phyloP scores from a whole-genome alignment of 2,329 filamentous ascomycete genomes.

The Sarocladiaceae sp. region DNA sequence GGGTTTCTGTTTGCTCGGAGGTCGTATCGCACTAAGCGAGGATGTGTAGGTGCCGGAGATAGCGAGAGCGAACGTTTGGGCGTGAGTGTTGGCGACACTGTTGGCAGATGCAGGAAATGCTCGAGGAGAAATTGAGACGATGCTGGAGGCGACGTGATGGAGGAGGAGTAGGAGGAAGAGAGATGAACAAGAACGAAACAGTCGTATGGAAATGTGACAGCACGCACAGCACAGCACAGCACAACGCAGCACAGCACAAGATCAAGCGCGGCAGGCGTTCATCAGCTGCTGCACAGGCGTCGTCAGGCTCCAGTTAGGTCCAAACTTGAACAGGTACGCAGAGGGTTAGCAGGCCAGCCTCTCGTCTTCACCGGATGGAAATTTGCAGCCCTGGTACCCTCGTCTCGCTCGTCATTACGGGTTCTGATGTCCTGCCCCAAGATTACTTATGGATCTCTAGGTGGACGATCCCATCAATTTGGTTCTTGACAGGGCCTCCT shows the following conservation, averaged over 20 bases:
- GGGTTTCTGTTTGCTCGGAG: background rate
- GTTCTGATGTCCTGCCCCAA: slow-evolving; percentile 4
- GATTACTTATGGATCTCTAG: slow-evolving; percentile 2
- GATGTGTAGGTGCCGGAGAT: background rate
- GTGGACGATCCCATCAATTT: slow-evolving; percentile 5
- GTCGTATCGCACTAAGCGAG: background rate
- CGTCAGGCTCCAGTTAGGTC: slow-evolving; percentile 8
- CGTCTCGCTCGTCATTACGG: slow-evolving; percentile 1
- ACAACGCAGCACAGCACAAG: slow-evolving; percentile 9
- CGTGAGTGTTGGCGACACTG: background rate
- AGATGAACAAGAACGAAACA: slow-evolving; percentile 10
- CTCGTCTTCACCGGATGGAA: background rate
- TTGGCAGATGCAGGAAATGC: background rate
- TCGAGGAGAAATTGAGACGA: background rate
- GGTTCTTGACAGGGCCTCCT: background rate
- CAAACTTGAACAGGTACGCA: background rate
- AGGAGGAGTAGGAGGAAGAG: slow-evolving; percentile 10
- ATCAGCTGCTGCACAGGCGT: slow-evolving; percentile 9
- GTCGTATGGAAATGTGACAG: slow-evolving; percentile 9
- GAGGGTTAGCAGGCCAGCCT: slow-evolving; percentile 3
- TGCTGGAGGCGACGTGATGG: background rate
- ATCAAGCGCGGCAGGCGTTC: background rate
- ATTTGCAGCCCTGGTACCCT: slow-evolving; percentile 2
- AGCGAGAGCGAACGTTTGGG: background rate
- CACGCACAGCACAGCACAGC: slow-evolving; percentile 10